Evolutionary conservation across 148 eudicot species (phyloP), one percentile per base, ranked within the genome.

Genomic region (Linanthus parryae): DNA sequence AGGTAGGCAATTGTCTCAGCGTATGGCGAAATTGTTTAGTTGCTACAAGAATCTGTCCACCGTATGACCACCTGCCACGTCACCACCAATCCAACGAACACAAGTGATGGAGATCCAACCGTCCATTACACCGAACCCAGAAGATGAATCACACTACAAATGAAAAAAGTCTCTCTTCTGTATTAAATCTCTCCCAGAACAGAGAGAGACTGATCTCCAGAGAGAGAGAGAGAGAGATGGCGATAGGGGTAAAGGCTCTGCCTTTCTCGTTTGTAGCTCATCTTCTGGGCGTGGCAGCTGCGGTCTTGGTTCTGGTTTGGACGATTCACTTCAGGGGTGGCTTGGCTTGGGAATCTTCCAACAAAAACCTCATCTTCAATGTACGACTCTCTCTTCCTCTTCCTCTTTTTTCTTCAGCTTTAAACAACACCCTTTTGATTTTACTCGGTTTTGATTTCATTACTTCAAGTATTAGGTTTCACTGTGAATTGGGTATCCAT

Each of bases 271-370:
- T 31, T 29, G 86, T 65, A 56, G 82, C 74, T 7, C 94, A 88
- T 64, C 54, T 54, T 55, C 68, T 84, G 18, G 96, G 66, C 3
- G 27, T 79, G n/a, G 77, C 71, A 10, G 69, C 61, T 8, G 84
- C 86, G 17, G 73, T 85, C 14, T 15, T 89, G 90, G 97, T 89
- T 24, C 49, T 89, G 37, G 62, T 89, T 8, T 89, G 95, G 97
- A 55, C 49, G 41, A 69, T 82, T 35, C 34, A 63, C 62, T 84
- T 82, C 64, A 71, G 87, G 41, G 97, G 97, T 14, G 97, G 97
- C 40, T 73, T 89, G 20, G 95, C 94, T 2, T 89, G 95, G 95
- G 78, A 75, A 48, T 48, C 82, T 52, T 17, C 90, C 52, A 69
- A 88, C 66, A 89, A 85, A 61, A 61, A 43, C 59, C 95, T 79